Base-by-base conservation (phyloP, 116 monocot species). In the Cymodocea nodosa region DNA sequence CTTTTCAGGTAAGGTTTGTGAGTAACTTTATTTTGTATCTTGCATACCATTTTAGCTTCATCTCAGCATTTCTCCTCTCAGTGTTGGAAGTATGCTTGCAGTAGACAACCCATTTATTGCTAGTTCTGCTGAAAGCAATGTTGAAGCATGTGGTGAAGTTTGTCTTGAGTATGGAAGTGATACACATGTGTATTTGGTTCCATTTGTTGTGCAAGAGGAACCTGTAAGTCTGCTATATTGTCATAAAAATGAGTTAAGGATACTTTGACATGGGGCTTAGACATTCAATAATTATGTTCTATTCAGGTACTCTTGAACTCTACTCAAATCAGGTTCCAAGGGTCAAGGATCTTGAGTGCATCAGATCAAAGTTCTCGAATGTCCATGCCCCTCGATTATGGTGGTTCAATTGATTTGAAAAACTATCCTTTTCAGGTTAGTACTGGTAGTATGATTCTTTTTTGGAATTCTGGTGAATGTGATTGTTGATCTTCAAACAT, bases 71-170 rank as follows among this genome's bases (percentile, higher is more conserved):
- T 71, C 59, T 25, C 63, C 51, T 57, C 66, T 70, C 81, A 97
- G 97, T 75, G 72, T 80, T 58, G 97, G 97, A 75, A 87, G 88
- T 76, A 97, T 90, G 85, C 85, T 97, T 81, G 97, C 91, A 76
- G 59, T 97, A 70, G 85, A 90, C 59, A 78, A 71, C 68, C 97
- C 97, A 60, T 97, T 83, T 52, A 76, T 91, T 66, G 60, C 80
- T 63, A 75, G 72, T 66, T 10, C 67, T 71, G 65, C 64, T 58
- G 73, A 76, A 30, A 70, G 59, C 70, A 76, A 68, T 52, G 40
- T 65, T 56, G 73, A 71, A 52, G 63, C 49, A 23, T 62, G 74
- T 76, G 79, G 78, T 70, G 83, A 78, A 66, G 54, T 88, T 57
- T 87, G 87, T 74, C 81, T 97, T 67, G 97, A 97, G 73, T 97